Conservation (phyloP, 129 eudicot genomes). For the Centrapalus pauciflorus region DNA sequence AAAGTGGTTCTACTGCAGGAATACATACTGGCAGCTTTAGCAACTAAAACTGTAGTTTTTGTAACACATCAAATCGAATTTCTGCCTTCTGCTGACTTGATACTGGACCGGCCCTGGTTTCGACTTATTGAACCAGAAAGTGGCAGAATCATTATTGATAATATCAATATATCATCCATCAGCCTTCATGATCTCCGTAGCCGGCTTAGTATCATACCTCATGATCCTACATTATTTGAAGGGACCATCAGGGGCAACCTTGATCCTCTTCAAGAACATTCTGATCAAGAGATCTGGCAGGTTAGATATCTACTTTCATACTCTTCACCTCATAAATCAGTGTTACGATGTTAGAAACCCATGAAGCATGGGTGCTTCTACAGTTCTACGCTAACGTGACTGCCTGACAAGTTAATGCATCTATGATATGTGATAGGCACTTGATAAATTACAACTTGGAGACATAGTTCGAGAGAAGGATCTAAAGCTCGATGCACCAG, state of each 20-base stretch:
- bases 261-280: constrained; percentile 84
- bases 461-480: constrained; percentile 68
- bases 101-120: constrained; percentile 86
- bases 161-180: constrained; percentile 70
- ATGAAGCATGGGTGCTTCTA: too few relatives aligned
- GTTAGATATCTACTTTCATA: constrained; percentile 21
- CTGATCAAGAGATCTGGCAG: constrained; percentile 86
- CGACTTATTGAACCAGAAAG: constrained; percentile 77
- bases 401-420: too few relatives aligned
- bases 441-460: constrained; percentile 93
- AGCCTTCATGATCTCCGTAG: constrained; percentile 91
- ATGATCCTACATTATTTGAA: constrained; percentile 90
- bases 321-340: too few relatives aligned
- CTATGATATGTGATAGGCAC: too few relatives aligned
- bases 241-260: constrained; percentile 88
- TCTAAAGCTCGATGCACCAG: constrained; percentile 78
- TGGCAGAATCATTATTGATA: constrained; percentile 79
- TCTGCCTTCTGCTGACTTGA: constrained; percentile 82
- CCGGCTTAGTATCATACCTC: constrained; percentile 93
- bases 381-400: too few relatives aligned
- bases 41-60: constrained; percentile 81
- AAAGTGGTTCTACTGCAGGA: constrained; percentile 47
- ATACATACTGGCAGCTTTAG: constrained; percentile 78
- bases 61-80: constrained; percentile 95
- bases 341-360: too few relatives aligned